These are phyloP conservation scores for Sporothrix euskadiensis DNA, from an alignment of 2,329 filamentous ascomycete species.

Conservation along the genomic window DNA sequence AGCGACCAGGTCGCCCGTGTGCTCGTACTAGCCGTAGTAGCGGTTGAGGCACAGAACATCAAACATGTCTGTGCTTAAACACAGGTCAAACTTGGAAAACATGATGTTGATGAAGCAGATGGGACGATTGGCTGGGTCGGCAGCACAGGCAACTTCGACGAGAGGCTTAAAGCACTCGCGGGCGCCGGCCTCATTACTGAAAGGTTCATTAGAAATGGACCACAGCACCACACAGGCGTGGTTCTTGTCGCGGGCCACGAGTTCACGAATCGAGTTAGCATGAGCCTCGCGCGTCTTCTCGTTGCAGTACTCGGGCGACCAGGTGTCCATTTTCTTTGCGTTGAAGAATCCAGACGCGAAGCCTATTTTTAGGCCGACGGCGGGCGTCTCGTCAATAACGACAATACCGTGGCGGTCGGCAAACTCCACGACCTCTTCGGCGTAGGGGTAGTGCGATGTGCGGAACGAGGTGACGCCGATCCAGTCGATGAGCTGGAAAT, in stretches of 20 bases:
- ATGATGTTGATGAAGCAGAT: conserved; percentile 4
- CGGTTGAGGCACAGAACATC: conserved; percentile 10
- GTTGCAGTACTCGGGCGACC: background rate
- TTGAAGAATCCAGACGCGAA: background rate
- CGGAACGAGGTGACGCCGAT: conserved; percentile 8
- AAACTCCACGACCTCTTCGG: conserved; percentile 12
- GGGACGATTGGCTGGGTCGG: conserved; percentile 1
- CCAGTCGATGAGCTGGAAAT: conserved; percentile 15
- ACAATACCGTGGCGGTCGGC: conserved; percentile 12
- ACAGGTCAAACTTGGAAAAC: background rate
- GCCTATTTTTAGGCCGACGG: background rate
- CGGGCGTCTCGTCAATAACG: conserved; percentile 10
- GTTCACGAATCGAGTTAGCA: background rate
- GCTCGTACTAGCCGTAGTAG: conserved; percentile 12
- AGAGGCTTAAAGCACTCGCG: conserved; percentile 13
- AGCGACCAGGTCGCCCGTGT: background rate
- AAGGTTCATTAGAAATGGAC: conserved; percentile 6
- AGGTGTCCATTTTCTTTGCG: background rate
- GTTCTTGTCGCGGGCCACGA: conserved; percentile 12
- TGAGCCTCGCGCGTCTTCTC: background rate
- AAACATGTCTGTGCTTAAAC: background rate
- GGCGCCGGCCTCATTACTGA: background rate
- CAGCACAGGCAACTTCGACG: background rate
- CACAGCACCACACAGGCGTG: conserved; percentile 10
- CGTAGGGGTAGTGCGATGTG: conserved; percentile 13